Base-by-base conservation (phyloP, 2,329 filamentous ascomycete species). In the Cladosporium sp. region DNA sequence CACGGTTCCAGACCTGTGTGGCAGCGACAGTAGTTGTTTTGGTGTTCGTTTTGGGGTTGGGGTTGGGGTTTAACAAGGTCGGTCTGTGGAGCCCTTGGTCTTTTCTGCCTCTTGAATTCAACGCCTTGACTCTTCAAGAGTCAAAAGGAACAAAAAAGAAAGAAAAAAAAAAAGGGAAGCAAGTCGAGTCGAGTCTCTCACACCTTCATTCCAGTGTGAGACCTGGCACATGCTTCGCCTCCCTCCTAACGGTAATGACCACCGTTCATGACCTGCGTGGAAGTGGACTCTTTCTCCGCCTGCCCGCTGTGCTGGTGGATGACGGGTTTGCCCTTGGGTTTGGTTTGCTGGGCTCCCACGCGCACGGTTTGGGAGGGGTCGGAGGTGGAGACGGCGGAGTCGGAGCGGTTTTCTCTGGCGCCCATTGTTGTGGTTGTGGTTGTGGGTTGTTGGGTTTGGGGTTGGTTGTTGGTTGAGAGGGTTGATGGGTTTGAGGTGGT, bases 361-460 rank as follows among this genome's bases (percentile, higher is more conserved):
- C 25, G 25, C 11, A 12, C 30, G 30, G 30, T 12, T 11, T 11
- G 11, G 30, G 11, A 12, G 30, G 30, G 30, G 30, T 32, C 30
- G 11, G 30, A 9, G 30, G 30, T 4, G 43, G 43, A 47, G 43
- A 47, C 33, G 43, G 25, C 43, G 33, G 43, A 47, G 35, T 47
- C 43, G 43, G 43, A 33, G 25, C 43, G 43, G 25, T 20, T 30
- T 30, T 39, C 43, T 29, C 43, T 29, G 20, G 15, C 22, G 18
- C 43, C 43, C 43, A 47, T 47, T 38, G 36, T 39, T 27, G 16
- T 12, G 33, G 35, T 20, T 16, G 35, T 16, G 15, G 43, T 8
- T 19, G 35, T 12, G 16, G 36, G 2, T 22, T 39, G 20, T 27
- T 38, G 35, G n/a, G 35, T 22, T n/a, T n/a, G n/a, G n/a, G n/a